Evolutionary conservation across 1,284 basidiomycete genomes (phyloP).

Genomic region (Tilletiopsis washingtonensis): DNA sequence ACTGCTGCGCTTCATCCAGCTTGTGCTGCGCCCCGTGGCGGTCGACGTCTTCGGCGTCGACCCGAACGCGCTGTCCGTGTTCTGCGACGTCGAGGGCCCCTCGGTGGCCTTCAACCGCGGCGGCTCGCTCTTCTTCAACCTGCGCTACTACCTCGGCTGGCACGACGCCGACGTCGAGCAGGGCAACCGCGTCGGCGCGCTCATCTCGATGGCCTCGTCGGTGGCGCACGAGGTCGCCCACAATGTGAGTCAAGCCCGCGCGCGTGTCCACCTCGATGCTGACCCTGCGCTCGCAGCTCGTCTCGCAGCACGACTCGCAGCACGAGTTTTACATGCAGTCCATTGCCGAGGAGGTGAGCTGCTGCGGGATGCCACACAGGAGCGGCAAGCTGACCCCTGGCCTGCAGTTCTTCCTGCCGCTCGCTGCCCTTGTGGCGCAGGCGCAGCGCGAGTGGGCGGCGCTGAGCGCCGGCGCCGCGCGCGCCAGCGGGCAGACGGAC

Average conservation of each 20-base stretch:
- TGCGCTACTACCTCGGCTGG: constrained; percentile 75
- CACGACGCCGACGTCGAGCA: constrained; percentile 63
- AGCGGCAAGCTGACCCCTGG: too few species aligned
- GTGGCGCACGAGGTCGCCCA: constrained; percentile 78
- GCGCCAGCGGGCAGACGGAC: too few species aligned
- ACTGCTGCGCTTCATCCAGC: constrained; percentile 41
- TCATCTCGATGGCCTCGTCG: constrained; percentile 79
- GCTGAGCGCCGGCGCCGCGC: too few species aligned
- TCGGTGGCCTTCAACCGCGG: constrained; percentile 88
- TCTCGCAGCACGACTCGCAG: constrained; percentile 57
- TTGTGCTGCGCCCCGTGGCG: constrained; percentile 44
- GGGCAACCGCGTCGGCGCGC: constrained; percentile 61
- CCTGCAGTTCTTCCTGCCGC: neutral
- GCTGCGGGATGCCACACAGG: too few species aligned
- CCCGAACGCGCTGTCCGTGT: constrained; percentile 69
- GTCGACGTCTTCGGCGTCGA: constrained; percentile 46
- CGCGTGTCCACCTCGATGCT: too few species aligned
- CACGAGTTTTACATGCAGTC: constrained; percentile 91
- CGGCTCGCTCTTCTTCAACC: constrained; percentile 80
- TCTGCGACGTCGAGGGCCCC: constrained; percentile 71
- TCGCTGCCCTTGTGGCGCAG: neutral
- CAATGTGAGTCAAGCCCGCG: too few species aligned
- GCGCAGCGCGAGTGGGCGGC: neutral
- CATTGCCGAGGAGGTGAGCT: constrained; percentile 73
- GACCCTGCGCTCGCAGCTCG: too few species aligned